Conservation (phyloP, 129 eudicot genomes). For the Tanacetum coccineum region DNA sequence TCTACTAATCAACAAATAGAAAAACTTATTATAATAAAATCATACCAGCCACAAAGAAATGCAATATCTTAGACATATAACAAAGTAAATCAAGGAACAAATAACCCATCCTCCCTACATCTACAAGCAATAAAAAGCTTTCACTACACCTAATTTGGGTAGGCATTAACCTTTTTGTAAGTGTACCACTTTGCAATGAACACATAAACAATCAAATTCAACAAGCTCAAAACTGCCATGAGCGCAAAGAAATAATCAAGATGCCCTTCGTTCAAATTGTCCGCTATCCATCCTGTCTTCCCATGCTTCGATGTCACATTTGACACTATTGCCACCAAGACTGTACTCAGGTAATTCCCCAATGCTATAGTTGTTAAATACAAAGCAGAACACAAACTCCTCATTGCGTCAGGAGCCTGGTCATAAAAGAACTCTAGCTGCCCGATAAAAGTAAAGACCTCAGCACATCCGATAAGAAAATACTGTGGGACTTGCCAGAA, state of each 20-base stretch:
- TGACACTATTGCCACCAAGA: conserved; percentile 44
- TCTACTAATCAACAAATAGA: no score
- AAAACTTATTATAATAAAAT: no score
- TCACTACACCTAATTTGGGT: conserved; percentile 8
- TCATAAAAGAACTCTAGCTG: conserved; percentile 69
- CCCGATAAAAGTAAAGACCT: conserved; percentile 64
- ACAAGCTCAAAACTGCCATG: conserved; percentile 41
- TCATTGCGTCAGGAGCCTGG: conserved; percentile 78
- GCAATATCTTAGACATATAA: conserved; percentile 1
- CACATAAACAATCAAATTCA: conserved; percentile 61
- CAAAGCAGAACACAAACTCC: conserved; percentile 68
- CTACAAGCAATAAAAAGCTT: background rate
- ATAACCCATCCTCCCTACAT: conserved; percentile 15
- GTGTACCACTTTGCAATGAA: conserved; percentile 53
- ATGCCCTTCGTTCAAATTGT: conserved; percentile 63
- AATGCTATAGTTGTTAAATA: conserved; percentile 47
- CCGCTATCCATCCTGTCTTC: conserved; percentile 65
- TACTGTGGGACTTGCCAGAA: conserved; percentile 88
- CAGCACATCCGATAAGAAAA: conserved; percentile 72
- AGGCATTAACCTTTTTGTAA: conserved; percentile 49
- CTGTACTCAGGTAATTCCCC: conserved; percentile 54
- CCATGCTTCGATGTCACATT: conserved; percentile 44
- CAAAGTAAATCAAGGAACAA: conserved; percentile 7
- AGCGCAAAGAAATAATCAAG: conserved; percentile 59
- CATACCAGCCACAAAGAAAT: background rate